Evolutionary conservation across 2,329 filamentous ascomycete genomes (phyloP), one percentile per base, ranked within the genome.

Genomic region (Passalora sequoiae): DNA sequence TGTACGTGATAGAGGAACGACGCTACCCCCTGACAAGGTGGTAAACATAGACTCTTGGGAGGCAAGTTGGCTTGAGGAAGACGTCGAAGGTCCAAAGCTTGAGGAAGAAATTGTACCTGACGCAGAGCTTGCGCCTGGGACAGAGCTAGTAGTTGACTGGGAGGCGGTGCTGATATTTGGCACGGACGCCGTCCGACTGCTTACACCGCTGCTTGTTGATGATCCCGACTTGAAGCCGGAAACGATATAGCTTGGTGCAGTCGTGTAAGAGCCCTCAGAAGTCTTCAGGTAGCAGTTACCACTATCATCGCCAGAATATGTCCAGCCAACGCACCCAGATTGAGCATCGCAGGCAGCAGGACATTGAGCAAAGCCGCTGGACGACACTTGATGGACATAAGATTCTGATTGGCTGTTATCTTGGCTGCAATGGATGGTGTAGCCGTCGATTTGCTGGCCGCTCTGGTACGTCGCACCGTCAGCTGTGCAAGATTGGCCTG

Each of bases 271-370:
- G n/a, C 41, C 33, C 21, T 44, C 33, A 6, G 12, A n/a, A 3
- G 25, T 44, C 33, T 44, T 44, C 10, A 44, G 21, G 19, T 44
- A 44, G 28, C 41, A 44, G n/a, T 31, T 31, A 9, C 41, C 41
- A 20, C 33, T 44, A 5, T 38, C 41, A 3, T 22, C 19, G 8
- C 41, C 41, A 15, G 28, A 27, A n/a, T 31, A 44, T 4, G 33
- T 44, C 33, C 35, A 44, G 27, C 41, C 41, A 10, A 32, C n/a
- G 22, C 41, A 44, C 28, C 41, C 41, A 31, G 33, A 12, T 10
- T 30, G 27, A 6, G 13, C 24, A 8, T 44, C 41, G 22, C 41
- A 44, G n/a, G 41, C 41, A 21, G 41, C 33, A 29, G 35, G 33
- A 19, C 41, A 44, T 24, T 28, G 17, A n/a, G 7, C 15, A n/a